Conservation (phyloP, 306 rosid species). For the Pueraria montana region DNA sequence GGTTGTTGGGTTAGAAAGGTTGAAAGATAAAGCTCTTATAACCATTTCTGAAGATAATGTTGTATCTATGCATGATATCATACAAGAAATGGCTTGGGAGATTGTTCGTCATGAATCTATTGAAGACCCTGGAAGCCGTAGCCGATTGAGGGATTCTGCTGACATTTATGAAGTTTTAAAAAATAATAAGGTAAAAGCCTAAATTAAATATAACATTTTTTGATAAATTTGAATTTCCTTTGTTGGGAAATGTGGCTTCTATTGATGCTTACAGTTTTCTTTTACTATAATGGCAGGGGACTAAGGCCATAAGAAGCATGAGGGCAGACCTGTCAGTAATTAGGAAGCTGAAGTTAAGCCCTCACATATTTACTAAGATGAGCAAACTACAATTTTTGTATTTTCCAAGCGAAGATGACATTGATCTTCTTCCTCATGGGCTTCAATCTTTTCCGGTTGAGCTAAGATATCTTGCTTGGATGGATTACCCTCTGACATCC, state of each 20-base stretch:
- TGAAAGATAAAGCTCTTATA: slow-evolving; percentile 26
- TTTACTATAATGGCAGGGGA: background rate
- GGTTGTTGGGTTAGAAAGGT: background rate
- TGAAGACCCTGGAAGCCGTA: background rate
- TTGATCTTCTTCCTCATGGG: slow-evolving; percentile 5
- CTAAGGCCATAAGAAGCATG: slow-evolving; percentile 20
- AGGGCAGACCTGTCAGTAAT: background rate
- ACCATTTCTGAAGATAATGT: background rate
- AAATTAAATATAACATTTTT: background rate
- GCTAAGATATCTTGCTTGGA: slow-evolving; percentile 37
- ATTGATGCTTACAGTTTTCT: background rate
- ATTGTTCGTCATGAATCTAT: slow-evolving; percentile 16
- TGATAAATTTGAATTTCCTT: background rate
- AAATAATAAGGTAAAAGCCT: background rate
- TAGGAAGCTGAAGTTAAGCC: background rate
- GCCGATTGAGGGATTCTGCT: background rate
- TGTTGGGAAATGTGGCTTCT: background rate
- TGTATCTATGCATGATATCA: slow-evolving; percentile 5
- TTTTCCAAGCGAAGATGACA: background rate
- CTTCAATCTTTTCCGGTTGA: slow-evolving; percentile 16
- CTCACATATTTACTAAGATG: slow-evolving; percentile 16
- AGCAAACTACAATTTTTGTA: slow-evolving; percentile 1
- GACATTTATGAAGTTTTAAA: background rate
- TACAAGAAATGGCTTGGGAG: slow-evolving; percentile 33
- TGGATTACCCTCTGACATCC: background rate